Percentiles rank a stretch among this genome's conserved stretches.
These are phyloP conservation scores for Aristolochia contorta DNA, from an alignment of 164 flowering plant genomes.

Conservation along the genomic window DNA sequence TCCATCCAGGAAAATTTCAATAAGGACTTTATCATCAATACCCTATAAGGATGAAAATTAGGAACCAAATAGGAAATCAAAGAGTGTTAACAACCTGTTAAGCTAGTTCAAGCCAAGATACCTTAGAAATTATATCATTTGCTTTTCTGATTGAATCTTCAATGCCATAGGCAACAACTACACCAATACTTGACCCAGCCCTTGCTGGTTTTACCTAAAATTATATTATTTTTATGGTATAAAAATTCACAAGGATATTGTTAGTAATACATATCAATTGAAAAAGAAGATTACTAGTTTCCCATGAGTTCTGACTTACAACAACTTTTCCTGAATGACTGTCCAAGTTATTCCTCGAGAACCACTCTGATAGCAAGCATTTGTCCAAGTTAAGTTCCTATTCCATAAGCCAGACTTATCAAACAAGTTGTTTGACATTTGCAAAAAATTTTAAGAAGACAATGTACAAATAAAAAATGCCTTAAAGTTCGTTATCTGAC, in stretches of 20 bases:
- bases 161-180: constrained; percentile 78
- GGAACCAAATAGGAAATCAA: neutral
- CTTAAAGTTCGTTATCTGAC: too few species aligned
- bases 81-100: neutral
- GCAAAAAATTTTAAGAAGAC: too few species aligned
- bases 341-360: constrained; percentile 52
- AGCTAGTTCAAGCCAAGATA: constrained; percentile 13
- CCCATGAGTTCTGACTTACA: constrained; percentile 26
- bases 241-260: neutral
- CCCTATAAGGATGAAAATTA: constrained; percentile 30
- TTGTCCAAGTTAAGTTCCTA: constrained; percentile 40
- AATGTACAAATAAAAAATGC: too few species aligned
- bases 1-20: constrained; percentile 82
- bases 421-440: too few species aligned
- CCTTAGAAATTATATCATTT: constrained; percentile 54
- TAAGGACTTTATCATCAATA: constrained; percentile 65
- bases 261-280: neutral
- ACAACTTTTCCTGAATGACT: constrained; percentile 65
- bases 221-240: neutral
- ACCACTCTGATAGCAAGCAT: constrained; percentile 54
- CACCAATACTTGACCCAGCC: constrained; percentile 92
- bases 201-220: constrained; percentile 77
- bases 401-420: neutral
- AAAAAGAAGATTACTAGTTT: neutral
- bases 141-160: constrained; percentile 61